Percentiles rank a stretch among this genome's conserved stretches.
Evolutionary conservation across 495 filamentous ascomycete genomes (phyloP).

Genomic region (Tetracladium marchalianum): DNA sequence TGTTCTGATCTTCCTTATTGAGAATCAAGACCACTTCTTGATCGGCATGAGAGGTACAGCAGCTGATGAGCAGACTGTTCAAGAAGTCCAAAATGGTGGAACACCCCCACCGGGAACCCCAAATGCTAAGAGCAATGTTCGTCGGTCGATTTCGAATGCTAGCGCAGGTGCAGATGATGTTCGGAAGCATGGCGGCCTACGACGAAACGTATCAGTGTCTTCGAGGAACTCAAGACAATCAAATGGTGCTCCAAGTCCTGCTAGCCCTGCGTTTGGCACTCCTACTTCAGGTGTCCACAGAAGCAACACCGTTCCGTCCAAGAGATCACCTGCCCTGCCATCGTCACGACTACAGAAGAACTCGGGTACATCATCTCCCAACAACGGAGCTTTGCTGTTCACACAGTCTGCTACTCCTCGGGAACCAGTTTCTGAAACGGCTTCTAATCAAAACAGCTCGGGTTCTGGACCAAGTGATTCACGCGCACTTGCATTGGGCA

Average conservation of each 20-base stretch:
- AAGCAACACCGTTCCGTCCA: constrained; percentile 94
- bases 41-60: constrained; percentile 92
- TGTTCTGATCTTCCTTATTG: constrained; percentile 94
- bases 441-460: constrained; percentile 2
- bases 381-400: not conserved
- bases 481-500: not conserved
- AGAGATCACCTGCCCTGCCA: constrained; percentile 66
- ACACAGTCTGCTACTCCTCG: constrained; percentile 30
- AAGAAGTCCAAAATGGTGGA: constrained; percentile 64
- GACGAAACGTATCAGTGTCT: constrained; percentile 71
- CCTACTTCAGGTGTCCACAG: constrained; percentile 61
- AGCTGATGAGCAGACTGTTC: constrained; percentile 77
- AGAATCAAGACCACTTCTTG: constrained; percentile 86
- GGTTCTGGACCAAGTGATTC: constrained; percentile 5
- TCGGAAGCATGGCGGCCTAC: constrained; percentile 63
- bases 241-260: constrained; percentile 58
- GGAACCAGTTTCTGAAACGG: constrained; percentile 3
- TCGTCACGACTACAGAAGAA: constrained; percentile 25
- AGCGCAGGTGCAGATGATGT: constrained; percentile 82
- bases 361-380: constrained; percentile 16
- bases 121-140: constrained; percentile 41
- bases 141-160: constrained; percentile 73
- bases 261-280: constrained; percentile 50
- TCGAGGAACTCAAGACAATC: constrained; percentile 64
- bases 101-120: constrained; percentile 46